A percentile compares a stretch with the other conserved stretches of the same genome.
phyloP scores from a whole-genome alignment of 306 rosid genomes.

The Lablab purpureus region DNA sequence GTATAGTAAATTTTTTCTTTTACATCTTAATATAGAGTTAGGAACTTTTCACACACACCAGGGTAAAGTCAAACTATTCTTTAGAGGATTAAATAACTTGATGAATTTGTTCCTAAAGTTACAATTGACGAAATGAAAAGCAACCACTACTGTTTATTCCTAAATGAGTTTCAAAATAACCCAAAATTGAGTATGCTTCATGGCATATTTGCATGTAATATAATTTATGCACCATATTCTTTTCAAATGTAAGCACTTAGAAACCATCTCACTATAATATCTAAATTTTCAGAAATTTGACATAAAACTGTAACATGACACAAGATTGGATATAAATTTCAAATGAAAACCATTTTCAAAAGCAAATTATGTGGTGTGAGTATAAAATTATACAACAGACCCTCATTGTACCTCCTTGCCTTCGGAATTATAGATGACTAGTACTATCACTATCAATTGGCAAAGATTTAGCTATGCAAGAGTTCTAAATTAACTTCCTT shows the following conservation, averaged over 20 bases:
- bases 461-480: slow-evolving; percentile 20
- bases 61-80: slow-evolving; percentile 27
- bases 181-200: slow-evolving; percentile 20
- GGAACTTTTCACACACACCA: background rate
- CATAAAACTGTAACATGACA: background rate
- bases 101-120: background rate
- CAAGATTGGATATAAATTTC: background rate
- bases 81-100: slow-evolving; percentile 29
- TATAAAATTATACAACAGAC: background rate
- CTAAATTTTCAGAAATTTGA: slow-evolving; percentile 27
- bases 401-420: background rate
- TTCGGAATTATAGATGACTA: background rate
- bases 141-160: background rate
- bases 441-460: slow-evolving; percentile 25
- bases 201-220: slow-evolving; percentile 13
- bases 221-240: slow-evolving; percentile 2
- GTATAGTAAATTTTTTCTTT: background rate
- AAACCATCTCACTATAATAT: background rate
- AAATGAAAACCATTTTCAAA: slow-evolving; percentile 22
- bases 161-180: slow-evolving; percentile 22
- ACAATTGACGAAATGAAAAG: background rate
- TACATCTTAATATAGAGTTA: background rate
- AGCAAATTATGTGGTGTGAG: background rate
- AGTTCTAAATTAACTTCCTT: slow-evolving; percentile 25
- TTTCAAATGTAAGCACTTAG: slow-evolving; percentile 23